These are phyloP conservation scores for Pinus albicaulis DNA, from an alignment of 75 land plant genomes.

Conservation along the genomic window DNA sequence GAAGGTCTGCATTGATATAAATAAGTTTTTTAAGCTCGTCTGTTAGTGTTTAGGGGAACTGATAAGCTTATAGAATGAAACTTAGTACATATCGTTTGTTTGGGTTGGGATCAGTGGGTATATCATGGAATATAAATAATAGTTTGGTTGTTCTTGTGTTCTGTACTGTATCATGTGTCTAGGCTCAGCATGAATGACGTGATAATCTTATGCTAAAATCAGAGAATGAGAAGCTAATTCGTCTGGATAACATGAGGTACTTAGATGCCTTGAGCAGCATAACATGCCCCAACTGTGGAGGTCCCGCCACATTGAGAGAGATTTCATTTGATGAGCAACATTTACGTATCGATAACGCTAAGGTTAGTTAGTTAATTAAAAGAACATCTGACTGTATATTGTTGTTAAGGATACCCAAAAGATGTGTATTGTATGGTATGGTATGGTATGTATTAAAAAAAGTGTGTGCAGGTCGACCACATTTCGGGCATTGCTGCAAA, in stretches of 20 bases:
- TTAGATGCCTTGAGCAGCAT: slow-evolving; percentile 13
- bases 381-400: too few relatives aligned
- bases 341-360: slow-evolving; percentile 27
- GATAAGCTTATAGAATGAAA: too few relatives aligned
- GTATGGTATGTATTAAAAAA: background rate
- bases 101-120: background rate
- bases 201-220: slow-evolving; percentile 18
- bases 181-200: slow-evolving; percentile 26
- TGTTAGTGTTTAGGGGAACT: background rate
- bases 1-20: slow-evolving; percentile 44
- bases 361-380: slow-evolving; percentile 5
- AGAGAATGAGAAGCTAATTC: slow-evolving; percentile 28
- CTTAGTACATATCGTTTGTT: too few relatives aligned
- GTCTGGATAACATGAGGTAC: slow-evolving; percentile 18
- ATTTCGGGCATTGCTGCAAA: slow-evolving; percentile 16
- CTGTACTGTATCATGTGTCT: background rate
- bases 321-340: slow-evolving; percentile 30
- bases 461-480: slow-evolving; percentile 12
- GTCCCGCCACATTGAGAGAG: slow-evolving; percentile 15
- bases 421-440: too few relatives aligned
- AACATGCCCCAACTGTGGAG: slow-evolving; percentile 22
- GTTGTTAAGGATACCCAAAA: background rate
- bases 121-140: background rate
- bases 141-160: background rate
- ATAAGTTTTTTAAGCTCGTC: background rate